These are phyloP conservation scores for Leptographium lundbergii DNA, from an alignment of 2,329 filamentous ascomycete species.

Conservation along the genomic window DNA sequence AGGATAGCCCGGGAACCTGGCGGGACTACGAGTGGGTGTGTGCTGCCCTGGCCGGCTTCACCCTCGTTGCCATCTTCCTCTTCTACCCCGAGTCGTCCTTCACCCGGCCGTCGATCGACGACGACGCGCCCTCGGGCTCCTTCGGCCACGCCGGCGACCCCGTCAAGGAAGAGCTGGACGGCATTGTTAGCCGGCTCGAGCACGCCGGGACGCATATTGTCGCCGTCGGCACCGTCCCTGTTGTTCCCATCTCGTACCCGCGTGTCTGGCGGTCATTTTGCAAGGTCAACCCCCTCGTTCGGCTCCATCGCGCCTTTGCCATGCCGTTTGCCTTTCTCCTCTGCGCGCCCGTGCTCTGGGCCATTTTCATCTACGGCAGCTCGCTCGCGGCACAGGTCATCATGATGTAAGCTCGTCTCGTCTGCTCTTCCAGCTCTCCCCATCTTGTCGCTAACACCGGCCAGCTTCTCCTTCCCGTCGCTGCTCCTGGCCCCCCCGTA, in stretches of 20 bases:
- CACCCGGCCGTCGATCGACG: background rate
- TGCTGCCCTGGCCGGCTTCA: slow-evolving; percentile 1
- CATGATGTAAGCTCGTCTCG: background rate
- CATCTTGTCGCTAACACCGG: background rate
- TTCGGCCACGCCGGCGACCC: background rate
- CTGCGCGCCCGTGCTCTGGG: background rate
- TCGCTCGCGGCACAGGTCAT: background rate
- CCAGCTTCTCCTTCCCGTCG: background rate
- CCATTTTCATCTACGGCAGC: background rate
- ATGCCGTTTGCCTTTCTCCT: background rate
- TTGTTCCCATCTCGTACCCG: background rate
- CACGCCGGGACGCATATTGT: background rate
- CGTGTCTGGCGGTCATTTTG: background rate
- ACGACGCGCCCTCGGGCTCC: background rate
- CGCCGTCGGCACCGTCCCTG: background rate
- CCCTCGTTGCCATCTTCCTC: background rate
- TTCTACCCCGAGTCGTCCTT: background rate
- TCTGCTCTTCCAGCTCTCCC: background rate
- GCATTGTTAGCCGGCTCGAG: background rate
- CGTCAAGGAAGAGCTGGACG: background rate
- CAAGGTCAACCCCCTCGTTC: background rate
- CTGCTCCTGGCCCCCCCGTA: background rate
- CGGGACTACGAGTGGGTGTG: slow-evolving; percentile 7
- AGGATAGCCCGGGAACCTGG: slow-evolving; percentile 4
- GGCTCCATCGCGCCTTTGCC: background rate